These are phyloP conservation scores for Schizochytrium sp. DNA, from an alignment of 108 stramenopile genomes.

Conservation along the genomic window DNA sequence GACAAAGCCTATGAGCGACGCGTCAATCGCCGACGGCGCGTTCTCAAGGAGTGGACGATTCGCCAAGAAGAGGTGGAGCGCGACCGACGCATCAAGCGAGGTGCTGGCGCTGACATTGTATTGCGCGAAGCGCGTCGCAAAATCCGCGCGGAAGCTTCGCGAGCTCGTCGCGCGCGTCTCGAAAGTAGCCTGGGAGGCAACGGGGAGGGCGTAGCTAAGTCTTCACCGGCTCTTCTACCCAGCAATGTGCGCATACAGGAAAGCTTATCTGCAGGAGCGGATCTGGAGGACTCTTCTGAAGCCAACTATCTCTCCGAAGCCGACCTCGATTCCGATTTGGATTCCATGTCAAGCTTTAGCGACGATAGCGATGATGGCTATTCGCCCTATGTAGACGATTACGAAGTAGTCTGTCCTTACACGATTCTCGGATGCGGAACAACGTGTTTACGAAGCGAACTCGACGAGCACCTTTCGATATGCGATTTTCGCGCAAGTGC, in stretches of 20 bases:
- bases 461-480: background rate
- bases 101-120: background rate
- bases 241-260: background rate
- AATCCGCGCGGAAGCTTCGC: background rate
- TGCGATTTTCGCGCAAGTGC: background rate
- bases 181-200: background rate
- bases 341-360: background rate
- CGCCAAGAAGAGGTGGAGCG: background rate
- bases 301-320: background rate
- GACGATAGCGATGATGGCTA: background rate
- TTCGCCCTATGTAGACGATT: background rate
- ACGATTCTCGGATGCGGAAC: constrained; percentile 3
- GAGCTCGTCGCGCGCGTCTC: background rate
- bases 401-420: constrained; percentile 4
- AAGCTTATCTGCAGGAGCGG: too few species aligned
- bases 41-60: background rate
- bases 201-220: background rate
- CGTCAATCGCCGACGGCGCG: background rate
- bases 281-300: too few species aligned
- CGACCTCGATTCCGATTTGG: background rate
- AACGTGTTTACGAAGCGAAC: background rate
- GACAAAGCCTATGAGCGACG: background rate
- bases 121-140: background rate
- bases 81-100: background rate
- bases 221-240: background rate